Evolutionary conservation across 2,329 filamentous ascomycete species (phyloP).

Genomic region (Fusarium begoniae): DNA sequence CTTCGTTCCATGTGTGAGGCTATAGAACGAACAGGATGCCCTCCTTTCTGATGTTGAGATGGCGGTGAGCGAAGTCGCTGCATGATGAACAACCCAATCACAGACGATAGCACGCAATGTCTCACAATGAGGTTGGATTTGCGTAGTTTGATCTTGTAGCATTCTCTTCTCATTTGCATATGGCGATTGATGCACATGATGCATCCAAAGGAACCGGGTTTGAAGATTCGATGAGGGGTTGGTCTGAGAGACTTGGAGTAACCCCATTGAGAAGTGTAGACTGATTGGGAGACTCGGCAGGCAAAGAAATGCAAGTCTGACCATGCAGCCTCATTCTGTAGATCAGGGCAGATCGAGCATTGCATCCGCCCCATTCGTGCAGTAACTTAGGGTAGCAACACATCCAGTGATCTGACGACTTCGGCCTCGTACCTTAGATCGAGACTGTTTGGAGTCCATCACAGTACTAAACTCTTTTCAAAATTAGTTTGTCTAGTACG

Average conservation of each 20-base stretch:
- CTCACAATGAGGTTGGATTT: slow-evolving; percentile 16
- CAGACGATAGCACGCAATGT: slow-evolving; percentile 18
- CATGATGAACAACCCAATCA: slow-evolving; percentile 7
- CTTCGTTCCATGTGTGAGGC: slow-evolving; percentile 8
- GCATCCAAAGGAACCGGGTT: background rate
- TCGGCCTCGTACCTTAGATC: background rate
- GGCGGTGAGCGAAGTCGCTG: slow-evolving; percentile 27
- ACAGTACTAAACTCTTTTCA: background rate
- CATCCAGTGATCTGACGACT: background rate
- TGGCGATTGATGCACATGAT: slow-evolving; percentile 15
- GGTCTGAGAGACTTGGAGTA: background rate
- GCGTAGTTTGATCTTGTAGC: background rate
- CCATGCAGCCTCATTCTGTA: slow-evolving; percentile 26
- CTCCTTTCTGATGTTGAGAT: slow-evolving; percentile 27
- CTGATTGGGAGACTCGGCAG: slow-evolving; percentile 7
- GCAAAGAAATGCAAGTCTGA: slow-evolving; percentile 21
- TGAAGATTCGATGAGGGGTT: background rate
- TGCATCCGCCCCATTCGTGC: slow-evolving; percentile 20
- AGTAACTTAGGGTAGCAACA: background rate
- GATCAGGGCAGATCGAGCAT: slow-evolving; percentile 29
- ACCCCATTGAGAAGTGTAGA: background rate
- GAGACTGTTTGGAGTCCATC: background rate
- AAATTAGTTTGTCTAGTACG: background rate
- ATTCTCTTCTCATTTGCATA: slow-evolving; percentile 9
- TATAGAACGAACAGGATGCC: slow-evolving; percentile 24